phyloP scores from a whole-genome alignment of 2,329 filamentous ascomycete species.

The Cercospora sp. region DNA sequence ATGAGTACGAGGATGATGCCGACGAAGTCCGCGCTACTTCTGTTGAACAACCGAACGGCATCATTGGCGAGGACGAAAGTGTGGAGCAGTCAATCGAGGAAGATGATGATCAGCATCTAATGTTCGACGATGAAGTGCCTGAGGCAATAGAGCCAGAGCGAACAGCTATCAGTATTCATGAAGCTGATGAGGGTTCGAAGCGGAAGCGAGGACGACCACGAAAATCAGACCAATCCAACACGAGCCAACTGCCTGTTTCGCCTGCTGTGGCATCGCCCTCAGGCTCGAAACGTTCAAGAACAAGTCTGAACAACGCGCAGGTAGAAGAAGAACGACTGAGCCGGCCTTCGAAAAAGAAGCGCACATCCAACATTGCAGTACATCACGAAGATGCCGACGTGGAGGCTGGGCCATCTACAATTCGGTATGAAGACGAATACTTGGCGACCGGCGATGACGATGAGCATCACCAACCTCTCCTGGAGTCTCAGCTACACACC shows the following conservation, averaged over 20 bases:
- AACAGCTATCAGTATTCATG: conserved; percentile 16
- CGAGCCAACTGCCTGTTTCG: conserved; percentile 18
- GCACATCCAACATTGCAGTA: conserved; percentile 22
- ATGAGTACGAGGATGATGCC: conserved; percentile 28
- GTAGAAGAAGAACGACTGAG: conserved; percentile 8
- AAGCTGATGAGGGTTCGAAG: conserved; percentile 17
- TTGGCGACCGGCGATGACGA: conserved; percentile 20
- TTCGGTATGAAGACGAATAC: conserved; percentile 21
- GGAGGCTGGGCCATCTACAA: conserved; percentile 19
- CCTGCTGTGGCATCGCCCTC: conserved; percentile 3
- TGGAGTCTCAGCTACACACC: conserved; percentile 25
- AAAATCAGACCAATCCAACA: conserved; percentile 28
- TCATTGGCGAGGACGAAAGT: conserved; percentile 21
- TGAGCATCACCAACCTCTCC: conserved; percentile 13
- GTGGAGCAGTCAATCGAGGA: conserved; percentile 29
- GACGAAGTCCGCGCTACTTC: conserved; percentile 19
- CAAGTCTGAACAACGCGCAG: conserved; percentile 22
- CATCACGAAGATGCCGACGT: conserved; percentile 20
- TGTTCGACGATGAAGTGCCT: conserved; percentile 22
- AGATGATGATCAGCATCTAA: conserved; percentile 19
- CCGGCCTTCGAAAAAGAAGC: conserved; percentile 25
- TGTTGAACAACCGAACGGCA: conserved; percentile 23
- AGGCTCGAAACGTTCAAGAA: conserved; percentile 26
- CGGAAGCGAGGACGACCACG: conserved; percentile 26
- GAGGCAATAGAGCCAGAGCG: conserved; percentile 19